Percentiles rank a stretch among this genome's conserved stretches.
These are phyloP conservation scores for Chaetomium cochliodes DNA, from an alignment of 495 filamentous ascomycete genomes.

Conservation along the genomic window DNA sequence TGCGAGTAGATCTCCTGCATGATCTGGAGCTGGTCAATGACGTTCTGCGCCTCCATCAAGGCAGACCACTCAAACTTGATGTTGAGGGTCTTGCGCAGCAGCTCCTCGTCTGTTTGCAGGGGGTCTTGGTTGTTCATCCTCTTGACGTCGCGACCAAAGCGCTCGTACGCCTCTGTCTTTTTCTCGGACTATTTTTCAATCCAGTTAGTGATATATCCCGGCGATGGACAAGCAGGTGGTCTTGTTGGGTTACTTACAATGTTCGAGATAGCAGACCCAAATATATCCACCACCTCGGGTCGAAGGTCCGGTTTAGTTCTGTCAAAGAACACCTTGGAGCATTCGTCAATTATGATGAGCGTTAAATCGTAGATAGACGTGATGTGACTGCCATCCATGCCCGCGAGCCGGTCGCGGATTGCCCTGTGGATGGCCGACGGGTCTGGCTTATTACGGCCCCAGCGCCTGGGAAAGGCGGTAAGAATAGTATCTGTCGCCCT, in stretches of 20 bases:
- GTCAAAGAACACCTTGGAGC: slow-evolving; percentile 11
- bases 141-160: slow-evolving; percentile 31
- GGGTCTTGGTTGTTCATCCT: slow-evolving; percentile 35
- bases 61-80: slow-evolving; percentile 67
- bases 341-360: slow-evolving; percentile 6
- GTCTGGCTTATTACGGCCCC: slow-evolving; percentile 5
- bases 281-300: slow-evolving; percentile 69
- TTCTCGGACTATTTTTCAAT: slow-evolving; percentile 23
- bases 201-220: background rate
- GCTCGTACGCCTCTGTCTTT: slow-evolving; percentile 32
- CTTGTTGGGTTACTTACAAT: slow-evolving; percentile 34
- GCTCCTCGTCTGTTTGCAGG: slow-evolving; percentile 36
- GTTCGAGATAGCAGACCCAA: slow-evolving; percentile 53
- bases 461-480: slow-evolving; percentile 6
- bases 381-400: background rate
- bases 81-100: slow-evolving; percentile 58
- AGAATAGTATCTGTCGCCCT: slow-evolving; percentile 38
- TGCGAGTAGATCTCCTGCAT: slow-evolving; percentile 70
- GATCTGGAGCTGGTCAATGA: slow-evolving; percentile 45
- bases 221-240: background rate
- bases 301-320: slow-evolving; percentile 46
- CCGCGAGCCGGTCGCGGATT: background rate
- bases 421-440: background rate
- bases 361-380: background rate
- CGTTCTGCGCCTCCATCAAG: slow-evolving; percentile 64